Conservation (phyloP, 176 grass and related monocot genomes). For the Ananas comosus region DNA sequence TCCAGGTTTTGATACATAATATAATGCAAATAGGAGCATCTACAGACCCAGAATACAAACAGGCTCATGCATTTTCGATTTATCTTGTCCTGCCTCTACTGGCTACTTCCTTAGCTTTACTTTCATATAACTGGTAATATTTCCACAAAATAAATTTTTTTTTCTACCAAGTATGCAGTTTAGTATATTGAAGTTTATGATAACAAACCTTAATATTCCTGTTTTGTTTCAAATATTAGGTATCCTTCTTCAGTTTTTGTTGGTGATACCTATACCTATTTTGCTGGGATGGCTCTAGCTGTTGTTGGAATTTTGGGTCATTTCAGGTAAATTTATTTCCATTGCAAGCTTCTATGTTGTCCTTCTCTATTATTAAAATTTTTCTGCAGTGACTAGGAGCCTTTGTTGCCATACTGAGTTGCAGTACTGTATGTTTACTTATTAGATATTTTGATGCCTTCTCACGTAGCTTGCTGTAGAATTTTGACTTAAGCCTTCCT, state of each 20-base stretch:
- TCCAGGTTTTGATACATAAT: constrained; percentile 98
- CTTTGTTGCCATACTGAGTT: background rate
- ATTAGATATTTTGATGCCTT: too few relatives aligned
- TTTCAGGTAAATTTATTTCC: constrained; percentile 65
- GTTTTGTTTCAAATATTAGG: constrained; percentile 33
- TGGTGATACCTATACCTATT: constrained; percentile 99
- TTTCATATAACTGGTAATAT: constrained; percentile 89
- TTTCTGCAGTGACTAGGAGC: background rate
- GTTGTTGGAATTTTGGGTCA: constrained; percentile 95
- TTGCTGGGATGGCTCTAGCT: constrained; percentile 94
- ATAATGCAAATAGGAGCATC: constrained; percentile 97
- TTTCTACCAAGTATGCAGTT: background rate
- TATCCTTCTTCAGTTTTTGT: constrained; percentile 98
- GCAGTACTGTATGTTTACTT: too few relatives aligned
- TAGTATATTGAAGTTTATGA: background rate
- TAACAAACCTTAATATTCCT: background rate
- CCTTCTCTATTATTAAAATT: background rate
- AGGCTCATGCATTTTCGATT: constrained; percentile 98
- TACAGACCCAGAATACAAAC: constrained; percentile 60
- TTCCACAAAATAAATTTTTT: too few relatives aligned
- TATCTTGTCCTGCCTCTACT: constrained; percentile 89
- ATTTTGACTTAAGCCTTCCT: too few relatives aligned
- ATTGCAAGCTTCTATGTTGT: background rate
- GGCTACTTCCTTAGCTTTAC: constrained; percentile 71
- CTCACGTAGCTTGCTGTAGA: too few relatives aligned